Evolutionary conservation across 176 grass and related monocot genomes (phyloP), one percentile per base, ranked within the genome.

Genomic region (Saccharum spontaneum): DNA sequence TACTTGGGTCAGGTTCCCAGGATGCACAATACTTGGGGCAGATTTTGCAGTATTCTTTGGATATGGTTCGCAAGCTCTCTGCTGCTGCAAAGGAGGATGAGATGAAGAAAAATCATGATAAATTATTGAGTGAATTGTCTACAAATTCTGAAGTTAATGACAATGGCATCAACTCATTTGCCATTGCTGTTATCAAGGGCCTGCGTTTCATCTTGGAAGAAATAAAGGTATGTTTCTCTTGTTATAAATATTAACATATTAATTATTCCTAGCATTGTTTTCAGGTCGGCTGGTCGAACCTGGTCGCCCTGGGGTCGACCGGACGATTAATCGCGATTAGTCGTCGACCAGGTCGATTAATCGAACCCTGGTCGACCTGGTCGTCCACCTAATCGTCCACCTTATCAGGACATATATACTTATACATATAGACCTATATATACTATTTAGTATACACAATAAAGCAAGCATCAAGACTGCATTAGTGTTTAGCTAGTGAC

Each of bases 161-260:
- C 26, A 89, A 89, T 77, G 63, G 45, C 4, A 85, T 80, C 70
- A 88, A 71, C 40, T 94, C 91, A 71, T 99, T 94, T 70, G n/a
- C 89, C 84, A 77, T 92, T 89, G 70, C 84, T 71, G 73, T 95
- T 28, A 85, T 92, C 54, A 96, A 92, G 88, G 97, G 94, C 28
- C 61, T 99, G 76, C 97, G 86, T 13, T 99, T 99, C 84, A 90
- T 85, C 75, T 85, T 99, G 34, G 93, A 96, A 86, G 91, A 99
- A 80, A 94, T 99, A 90, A 89, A 92, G 93, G 97, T 95, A 5
- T 14, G 48, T 45, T 87, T 39, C 20, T 41, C 20, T 41, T 78
- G 8, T 68, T 81, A 68, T 26, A 66, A 33, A 75, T 75, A 11
- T 26, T 48, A 16, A 81, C 7, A 46, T 74, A 60, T 78, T 83